Evolutionary conservation across 257 asterid species (phyloP).

Genomic region (Forsythia suspensa): DNA sequence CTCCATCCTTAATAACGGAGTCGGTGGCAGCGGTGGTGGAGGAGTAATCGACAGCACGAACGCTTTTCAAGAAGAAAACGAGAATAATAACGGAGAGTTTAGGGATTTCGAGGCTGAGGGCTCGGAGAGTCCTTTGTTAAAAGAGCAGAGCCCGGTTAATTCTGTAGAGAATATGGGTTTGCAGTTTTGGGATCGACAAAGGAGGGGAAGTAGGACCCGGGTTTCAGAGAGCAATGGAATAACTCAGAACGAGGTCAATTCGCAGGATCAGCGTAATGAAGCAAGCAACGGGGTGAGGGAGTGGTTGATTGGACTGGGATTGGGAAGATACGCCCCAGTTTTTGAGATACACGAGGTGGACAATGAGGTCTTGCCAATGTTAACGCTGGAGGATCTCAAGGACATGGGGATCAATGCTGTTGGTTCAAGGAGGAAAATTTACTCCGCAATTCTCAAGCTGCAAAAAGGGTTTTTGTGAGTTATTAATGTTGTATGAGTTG

Average conservation of each 20-base stretch:
- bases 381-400: constrained; percentile 89
- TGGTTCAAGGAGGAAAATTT: constrained; percentile 87
- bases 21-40: constrained; percentile 25
- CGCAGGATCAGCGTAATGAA: constrained; percentile 50
- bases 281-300: constrained; percentile 64
- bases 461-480: constrained; percentile 69
- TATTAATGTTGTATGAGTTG: constrained; percentile 29
- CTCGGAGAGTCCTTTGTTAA: constrained; percentile 54
- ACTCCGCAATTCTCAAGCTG: constrained; percentile 62
- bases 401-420: constrained; percentile 93
- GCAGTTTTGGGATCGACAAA: constrained; percentile 72
- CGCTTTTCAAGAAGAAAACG: constrained; percentile 45
- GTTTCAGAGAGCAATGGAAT: constrained; percentile 55
- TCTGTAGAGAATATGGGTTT: constrained; percentile 76
- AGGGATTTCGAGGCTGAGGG: constrained; percentile 63
- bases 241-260: constrained; percentile 48
- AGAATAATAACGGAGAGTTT: constrained; percentile 48
- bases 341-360: constrained; percentile 91
- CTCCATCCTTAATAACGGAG: constrained; percentile 31
- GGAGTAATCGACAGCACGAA: constrained; percentile 36
- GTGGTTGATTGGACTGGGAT: constrained; percentile 78
- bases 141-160: constrained; percentile 70
- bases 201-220: constrained; percentile 52
- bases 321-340: constrained; percentile 71
- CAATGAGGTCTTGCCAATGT: constrained; percentile 75